Conservation (phyloP, 352 stramenopile species). For the Globisporangium takayamanum region DNA sequence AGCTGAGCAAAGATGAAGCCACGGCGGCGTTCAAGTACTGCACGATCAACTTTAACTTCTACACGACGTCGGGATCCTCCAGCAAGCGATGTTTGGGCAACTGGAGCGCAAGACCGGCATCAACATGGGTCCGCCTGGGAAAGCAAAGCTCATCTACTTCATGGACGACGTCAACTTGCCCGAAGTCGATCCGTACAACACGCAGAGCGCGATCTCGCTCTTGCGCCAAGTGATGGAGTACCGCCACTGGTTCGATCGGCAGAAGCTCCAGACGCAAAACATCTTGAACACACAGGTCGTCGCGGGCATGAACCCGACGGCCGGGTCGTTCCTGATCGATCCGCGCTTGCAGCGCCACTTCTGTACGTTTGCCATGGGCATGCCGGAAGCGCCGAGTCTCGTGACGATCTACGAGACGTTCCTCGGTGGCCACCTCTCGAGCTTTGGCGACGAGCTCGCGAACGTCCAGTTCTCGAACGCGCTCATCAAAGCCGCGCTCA, state of each 20-base stretch:
- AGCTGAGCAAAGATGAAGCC: constrained; percentile 84
- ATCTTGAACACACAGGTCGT: constrained; percentile 95
- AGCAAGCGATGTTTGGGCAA: constrained; percentile 89
- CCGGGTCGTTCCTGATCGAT: constrained; percentile 92
- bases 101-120: constrained; percentile 94
- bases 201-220: constrained; percentile 92
- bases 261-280: constrained; percentile 91
- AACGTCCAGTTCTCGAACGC: constrained; percentile 85
- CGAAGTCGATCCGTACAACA: constrained; percentile 95
- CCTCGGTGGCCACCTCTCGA: constrained; percentile 89
- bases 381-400: constrained; percentile 90
- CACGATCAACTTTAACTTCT: constrained; percentile 98
- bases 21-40: constrained; percentile 79
- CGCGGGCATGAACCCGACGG: constrained; percentile 94
- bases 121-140: constrained; percentile 92
- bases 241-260: constrained; percentile 89
- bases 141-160: constrained; percentile 94
- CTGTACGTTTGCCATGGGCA: constrained; percentile 93
- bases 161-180: constrained; percentile 96
- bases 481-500: constrained; percentile 92
- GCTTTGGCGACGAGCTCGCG: constrained; percentile 86
- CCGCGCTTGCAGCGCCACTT: constrained; percentile 94
- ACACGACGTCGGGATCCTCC: constrained; percentile 92
- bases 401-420: constrained; percentile 97
- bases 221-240: constrained; percentile 96